A percentile compares a stretch with the other conserved stretches of the same genome.
phyloP scores from a whole-genome alignment of 148 eudicot species.

The Chenopodium suecicum region DNA sequence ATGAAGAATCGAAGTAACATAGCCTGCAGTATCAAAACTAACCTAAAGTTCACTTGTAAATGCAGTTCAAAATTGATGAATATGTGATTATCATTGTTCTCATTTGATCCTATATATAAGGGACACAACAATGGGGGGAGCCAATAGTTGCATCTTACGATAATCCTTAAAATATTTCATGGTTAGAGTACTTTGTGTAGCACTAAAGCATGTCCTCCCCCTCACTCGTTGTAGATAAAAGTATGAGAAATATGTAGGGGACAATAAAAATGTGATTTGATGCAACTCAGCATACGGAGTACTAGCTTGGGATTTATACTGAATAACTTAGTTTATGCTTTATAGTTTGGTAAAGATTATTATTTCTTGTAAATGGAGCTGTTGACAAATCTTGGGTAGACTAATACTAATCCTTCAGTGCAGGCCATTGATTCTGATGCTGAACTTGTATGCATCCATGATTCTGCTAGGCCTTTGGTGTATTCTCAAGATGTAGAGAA shows the following conservation, averaged over 20 bases:
- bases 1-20: too few relatives aligned
- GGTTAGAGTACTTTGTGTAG: not conserved
- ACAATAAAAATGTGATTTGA: not conserved
- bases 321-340: not conserved
- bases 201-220: not conserved
- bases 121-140: too few relatives aligned
- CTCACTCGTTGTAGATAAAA: not conserved
- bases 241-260: not conserved
- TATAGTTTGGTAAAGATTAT: not conserved
- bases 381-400: not conserved
- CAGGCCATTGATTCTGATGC: constrained; percentile 73
- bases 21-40: too few relatives aligned
- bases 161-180: not conserved
- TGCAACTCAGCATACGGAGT: not conserved
- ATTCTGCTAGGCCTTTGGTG: constrained; percentile 95
- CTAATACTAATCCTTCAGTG: constrained; percentile 23
- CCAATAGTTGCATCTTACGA: not conserved
- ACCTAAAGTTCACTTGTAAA: too few relatives aligned
- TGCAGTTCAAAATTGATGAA: too few relatives aligned
- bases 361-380: constrained; percentile 5
- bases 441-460: constrained; percentile 89
- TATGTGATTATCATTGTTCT: too few relatives aligned
- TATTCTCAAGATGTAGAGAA: constrained; percentile 54
- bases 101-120: too few relatives aligned
- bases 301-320: not conserved